Evolutionary conservation across 2,329 filamentous ascomycete genomes (phyloP), one percentile per base, ranked within the genome.

Genomic region (Diaporthe vaccinii): DNA sequence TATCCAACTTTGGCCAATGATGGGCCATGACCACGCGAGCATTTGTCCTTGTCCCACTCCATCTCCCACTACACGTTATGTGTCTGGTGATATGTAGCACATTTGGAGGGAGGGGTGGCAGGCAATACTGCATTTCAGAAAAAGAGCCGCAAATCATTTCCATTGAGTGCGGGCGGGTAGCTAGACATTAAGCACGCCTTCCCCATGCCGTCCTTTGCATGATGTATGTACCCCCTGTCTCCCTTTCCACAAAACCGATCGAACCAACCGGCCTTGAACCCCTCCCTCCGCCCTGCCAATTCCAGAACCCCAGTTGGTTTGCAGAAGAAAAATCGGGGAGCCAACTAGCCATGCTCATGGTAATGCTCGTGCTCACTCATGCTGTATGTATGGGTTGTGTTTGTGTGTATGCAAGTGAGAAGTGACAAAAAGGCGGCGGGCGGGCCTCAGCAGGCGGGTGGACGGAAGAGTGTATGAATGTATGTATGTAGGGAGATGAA

Each of bases 131-230:
- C 22, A 8, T 22, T 53, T 5, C 31, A 34, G 12, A 25, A 15
- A n/a, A 28, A 49, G n/a, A 39, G 65, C 46, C 65, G 65, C 65
- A 34, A 17, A 41, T 69, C 65, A 55, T 55, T 55, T 55, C 31
- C 46, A 69, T 55, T 69, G 65, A 55, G 34, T 28, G 65, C 65
- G 65, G 46, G 49, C 49, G 8, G 44, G 28, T 51, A 53, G 65
- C 49, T 69, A 69, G 46, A 69, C 65, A 69, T 69, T 69, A 69
- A 41, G 49, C 28, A 69, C 49, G 34, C 49, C 49, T 28, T 31
- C 65, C 65, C 46, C 36, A 55, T 55, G 65, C 49, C 49, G 17
- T 41, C 49, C n/a, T 31, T 28, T 28, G 14, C 49, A 22, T 69
- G 22, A 55, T 69, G 10, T 55, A 31, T 65, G 61, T 34, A 41